Evolutionary conservation across 2,329 filamentous ascomycete species (phyloP).

Genomic region (Fusarium marasasianum): DNA sequence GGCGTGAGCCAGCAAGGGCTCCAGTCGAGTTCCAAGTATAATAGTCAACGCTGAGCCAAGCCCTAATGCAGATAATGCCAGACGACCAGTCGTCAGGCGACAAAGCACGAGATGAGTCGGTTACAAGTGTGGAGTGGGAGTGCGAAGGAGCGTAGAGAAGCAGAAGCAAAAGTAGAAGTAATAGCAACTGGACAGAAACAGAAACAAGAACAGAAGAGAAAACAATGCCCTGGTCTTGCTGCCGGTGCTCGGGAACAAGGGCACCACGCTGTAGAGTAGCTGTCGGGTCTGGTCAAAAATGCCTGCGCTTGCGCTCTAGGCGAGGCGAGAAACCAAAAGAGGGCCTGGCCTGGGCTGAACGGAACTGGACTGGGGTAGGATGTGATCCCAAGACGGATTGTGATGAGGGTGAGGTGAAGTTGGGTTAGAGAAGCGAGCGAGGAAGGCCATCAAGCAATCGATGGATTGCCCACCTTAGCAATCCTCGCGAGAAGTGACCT

Average conservation of each 20-base stretch:
- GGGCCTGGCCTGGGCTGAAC: conserved; percentile 27
- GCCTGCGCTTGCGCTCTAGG: conserved; percentile 35
- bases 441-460: conserved; percentile 4
- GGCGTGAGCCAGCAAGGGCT: conserved; percentile 28
- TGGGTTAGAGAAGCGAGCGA: conserved; percentile 31
- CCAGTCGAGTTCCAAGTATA: conserved; percentile 38
- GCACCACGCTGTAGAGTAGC: conserved; percentile 14
- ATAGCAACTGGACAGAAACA: conserved; percentile 11
- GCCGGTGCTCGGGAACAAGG: conserved; percentile 31
- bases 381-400: conserved; percentile 27
- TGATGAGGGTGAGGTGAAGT: conserved; percentile 28
- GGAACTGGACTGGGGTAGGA: conserved; percentile 31
- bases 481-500: conserved; percentile 11
- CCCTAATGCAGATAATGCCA: conserved; percentile 44
- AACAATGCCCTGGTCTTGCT: conserved; percentile 29
- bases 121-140: conserved; percentile 32
- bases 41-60: conserved; percentile 39
- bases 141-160: conserved; percentile 45
- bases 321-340: conserved; percentile 38
- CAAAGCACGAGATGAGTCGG: conserved; percentile 29
- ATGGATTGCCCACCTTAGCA: conserved; percentile 10
- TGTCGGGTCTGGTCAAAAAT: conserved; percentile 4
- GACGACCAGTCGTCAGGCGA: conserved; percentile 46
- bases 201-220: conserved; percentile 32
- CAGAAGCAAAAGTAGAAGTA: conserved; percentile 31